phyloP scores from a whole-genome alignment of 2,329 filamentous ascomycete species.

The Torrubiellomyces zombiae region DNA sequence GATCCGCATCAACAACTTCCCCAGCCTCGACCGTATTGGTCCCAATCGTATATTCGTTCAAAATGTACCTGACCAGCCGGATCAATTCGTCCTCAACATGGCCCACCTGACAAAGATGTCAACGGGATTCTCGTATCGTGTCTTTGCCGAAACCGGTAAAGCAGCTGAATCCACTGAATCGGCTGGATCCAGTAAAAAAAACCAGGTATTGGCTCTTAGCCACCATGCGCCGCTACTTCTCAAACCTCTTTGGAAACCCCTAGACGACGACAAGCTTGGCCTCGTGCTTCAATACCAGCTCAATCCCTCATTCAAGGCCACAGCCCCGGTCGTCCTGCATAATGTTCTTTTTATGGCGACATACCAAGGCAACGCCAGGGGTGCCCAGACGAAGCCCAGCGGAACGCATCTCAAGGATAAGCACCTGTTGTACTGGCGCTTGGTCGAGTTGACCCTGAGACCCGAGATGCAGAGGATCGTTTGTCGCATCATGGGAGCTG shows the following conservation, averaged over 20 bases:
- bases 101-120: conserved; percentile 55
- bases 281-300: conserved; percentile 71
- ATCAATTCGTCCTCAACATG: conserved; percentile 66
- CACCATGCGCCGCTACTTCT: conserved; percentile 57
- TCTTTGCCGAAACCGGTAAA: conserved; percentile 52
- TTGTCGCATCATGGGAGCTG: conserved; percentile 60
- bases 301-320: conserved; percentile 48
- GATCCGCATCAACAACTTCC: conserved; percentile 77
- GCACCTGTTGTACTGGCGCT: conserved; percentile 62
- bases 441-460: conserved; percentile 56
- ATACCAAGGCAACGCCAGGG: conserved; percentile 51
- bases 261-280: conserved; percentile 69
- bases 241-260: conserved; percentile 64
- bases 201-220: too few relatives aligned
- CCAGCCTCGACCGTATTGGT: conserved; percentile 76
- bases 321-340: conserved; percentile 30
- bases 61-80: conserved; percentile 48
- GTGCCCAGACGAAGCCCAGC: conserved; percentile 60
- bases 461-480: conserved; percentile 60
- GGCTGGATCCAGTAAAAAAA: too few relatives aligned
- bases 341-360: conserved; percentile 61
- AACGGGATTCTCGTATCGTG: conserved; percentile 82
- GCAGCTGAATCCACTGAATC: too few relatives aligned
- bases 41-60: conserved; percentile 85
- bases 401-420: conserved; percentile 69